Conservation (phyloP, 2,329 filamentous ascomycete species). For the Paraphaeosphaeria sporulosa region DNA sequence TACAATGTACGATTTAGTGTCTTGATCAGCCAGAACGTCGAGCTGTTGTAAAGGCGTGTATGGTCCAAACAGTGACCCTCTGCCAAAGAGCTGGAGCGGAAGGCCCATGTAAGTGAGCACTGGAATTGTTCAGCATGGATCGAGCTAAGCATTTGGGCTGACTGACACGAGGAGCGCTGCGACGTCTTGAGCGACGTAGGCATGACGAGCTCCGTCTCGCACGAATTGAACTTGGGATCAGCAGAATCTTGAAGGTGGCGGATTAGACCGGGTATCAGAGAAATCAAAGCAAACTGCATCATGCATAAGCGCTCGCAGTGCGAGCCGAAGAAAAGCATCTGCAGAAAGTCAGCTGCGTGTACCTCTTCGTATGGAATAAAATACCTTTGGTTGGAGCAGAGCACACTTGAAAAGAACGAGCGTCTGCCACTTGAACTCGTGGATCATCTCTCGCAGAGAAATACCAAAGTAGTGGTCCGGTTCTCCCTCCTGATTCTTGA, state of each 20-base stretch:
- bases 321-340: slow-evolving; percentile 99
- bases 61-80: slow-evolving; percentile 93
- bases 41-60: slow-evolving; percentile 97
- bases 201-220: slow-evolving; percentile 76
- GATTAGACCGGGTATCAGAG: slow-evolving; percentile 90
- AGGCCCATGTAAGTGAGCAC: slow-evolving; percentile 93
- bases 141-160: neutral
- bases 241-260: slow-evolving; percentile 93
- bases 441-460: slow-evolving; percentile 87
- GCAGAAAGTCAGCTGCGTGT: slow-evolving; percentile 22
- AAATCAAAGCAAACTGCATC: slow-evolving; percentile 97
- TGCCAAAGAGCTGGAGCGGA: slow-evolving; percentile 93
- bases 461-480: slow-evolving; percentile 86
- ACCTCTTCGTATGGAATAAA: too few relatives aligned
- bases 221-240: slow-evolving; percentile 87
- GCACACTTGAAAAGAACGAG: slow-evolving; percentile 93
- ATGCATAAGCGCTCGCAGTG: slow-evolving; percentile 95
- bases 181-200: slow-evolving; percentile 90
- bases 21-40: slow-evolving; percentile 89
- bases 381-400: slow-evolving; percentile 90
- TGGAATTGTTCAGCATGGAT: slow-evolving; percentile 42
- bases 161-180: slow-evolving; percentile 78
- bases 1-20: slow-evolving; percentile 96
- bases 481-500: slow-evolving; percentile 72
- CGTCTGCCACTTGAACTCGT: slow-evolving; percentile 94